phyloP scores from a whole-genome alignment of 202 grass and related monocot genomes.

The Elaeis oleifera region DNA sequence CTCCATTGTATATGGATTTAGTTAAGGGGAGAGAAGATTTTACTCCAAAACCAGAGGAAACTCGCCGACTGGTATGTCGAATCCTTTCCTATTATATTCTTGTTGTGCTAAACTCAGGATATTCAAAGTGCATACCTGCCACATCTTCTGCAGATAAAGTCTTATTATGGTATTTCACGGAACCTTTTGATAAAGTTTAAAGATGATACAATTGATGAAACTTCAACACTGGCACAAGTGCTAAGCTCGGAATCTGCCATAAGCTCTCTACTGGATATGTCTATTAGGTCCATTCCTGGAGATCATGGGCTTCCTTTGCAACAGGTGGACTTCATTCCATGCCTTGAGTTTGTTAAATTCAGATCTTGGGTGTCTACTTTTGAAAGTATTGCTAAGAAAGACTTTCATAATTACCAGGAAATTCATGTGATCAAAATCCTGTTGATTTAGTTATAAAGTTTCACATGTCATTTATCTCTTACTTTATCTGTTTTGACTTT shows the following conservation, averaged over 20 bases:
- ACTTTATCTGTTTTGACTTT: too few relatives aligned
- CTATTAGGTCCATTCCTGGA: slow-evolving; percentile 71
- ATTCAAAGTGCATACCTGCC: neutral
- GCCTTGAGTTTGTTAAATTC: neutral
- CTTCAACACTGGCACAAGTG: slow-evolving; percentile 71
- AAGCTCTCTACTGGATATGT: slow-evolving; percentile 83
- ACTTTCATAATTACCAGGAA: too few relatives aligned
- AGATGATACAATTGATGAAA: slow-evolving; percentile 95
- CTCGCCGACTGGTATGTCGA: slow-evolving; percentile 60
- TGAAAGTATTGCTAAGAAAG: too few relatives aligned
- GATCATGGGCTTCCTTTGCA: slow-evolving; percentile 83
- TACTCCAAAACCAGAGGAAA: slow-evolving; percentile 91
- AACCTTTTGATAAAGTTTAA: slow-evolving; percentile 96
- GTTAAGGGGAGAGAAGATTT: slow-evolving; percentile 90
- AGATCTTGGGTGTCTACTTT: neutral
- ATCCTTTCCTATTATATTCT: too few relatives aligned
- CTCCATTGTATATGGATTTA: slow-evolving; percentile 88
- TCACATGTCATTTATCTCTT: too few relatives aligned
- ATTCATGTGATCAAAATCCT: too few relatives aligned
- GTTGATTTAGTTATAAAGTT: too few relatives aligned
- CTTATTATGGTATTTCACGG: slow-evolving; percentile 85
- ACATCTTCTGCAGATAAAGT: slow-evolving; percentile 65
- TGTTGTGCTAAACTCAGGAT: too few relatives aligned
- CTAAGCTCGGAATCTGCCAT: slow-evolving; percentile 80
- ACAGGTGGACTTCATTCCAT: slow-evolving; percentile 38